phyloP scores from a whole-genome alignment of 2,329 filamentous ascomycete genomes.

The Aspergillus sp. region DNA sequence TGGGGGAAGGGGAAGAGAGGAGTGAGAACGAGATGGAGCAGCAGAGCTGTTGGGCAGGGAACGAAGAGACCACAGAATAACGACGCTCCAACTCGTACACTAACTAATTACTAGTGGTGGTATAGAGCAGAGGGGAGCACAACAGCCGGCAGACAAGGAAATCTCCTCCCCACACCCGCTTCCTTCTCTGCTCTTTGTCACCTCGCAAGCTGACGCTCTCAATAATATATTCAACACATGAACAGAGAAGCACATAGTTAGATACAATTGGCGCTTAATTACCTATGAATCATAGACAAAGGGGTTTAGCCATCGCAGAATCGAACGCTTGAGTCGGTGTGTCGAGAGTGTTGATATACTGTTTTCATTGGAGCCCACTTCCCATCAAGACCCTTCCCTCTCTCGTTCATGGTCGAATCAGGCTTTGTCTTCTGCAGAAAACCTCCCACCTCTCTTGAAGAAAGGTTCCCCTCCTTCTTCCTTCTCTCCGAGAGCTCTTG shows the following conservation, averaged over 20 bases:
- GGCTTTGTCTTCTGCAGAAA: conserved; percentile 3
- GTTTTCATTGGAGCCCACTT: conserved; percentile 14
- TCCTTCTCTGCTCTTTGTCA: background rate
- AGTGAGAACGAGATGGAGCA: conserved; percentile 5
- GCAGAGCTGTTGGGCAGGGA: background rate
- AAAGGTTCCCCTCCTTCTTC: background rate
- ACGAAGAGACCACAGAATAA: background rate
- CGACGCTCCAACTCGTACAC: background rate
- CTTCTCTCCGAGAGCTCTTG: background rate
- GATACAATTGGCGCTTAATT: background rate
- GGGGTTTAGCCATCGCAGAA: background rate
- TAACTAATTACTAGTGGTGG: background rate
- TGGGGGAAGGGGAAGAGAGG: conserved; percentile 11
- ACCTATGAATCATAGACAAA: conserved; percentile 3
- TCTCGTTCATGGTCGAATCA: conserved; percentile 12
- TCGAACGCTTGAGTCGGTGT: conserved; percentile 2
- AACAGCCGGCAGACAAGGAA: background rate
- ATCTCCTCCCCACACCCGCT: background rate
- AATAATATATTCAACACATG: background rate
- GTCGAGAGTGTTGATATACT: conserved; percentile 4
- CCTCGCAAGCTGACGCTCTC: background rate
- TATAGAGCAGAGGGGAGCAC: background rate
- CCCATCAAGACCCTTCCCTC: conserved; percentile 6
- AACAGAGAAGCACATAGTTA: background rate
- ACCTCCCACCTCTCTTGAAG: background rate